phyloP scores from a whole-genome alignment of 176 grass and related monocot species.

The Oryza rufipogon region DNA sequence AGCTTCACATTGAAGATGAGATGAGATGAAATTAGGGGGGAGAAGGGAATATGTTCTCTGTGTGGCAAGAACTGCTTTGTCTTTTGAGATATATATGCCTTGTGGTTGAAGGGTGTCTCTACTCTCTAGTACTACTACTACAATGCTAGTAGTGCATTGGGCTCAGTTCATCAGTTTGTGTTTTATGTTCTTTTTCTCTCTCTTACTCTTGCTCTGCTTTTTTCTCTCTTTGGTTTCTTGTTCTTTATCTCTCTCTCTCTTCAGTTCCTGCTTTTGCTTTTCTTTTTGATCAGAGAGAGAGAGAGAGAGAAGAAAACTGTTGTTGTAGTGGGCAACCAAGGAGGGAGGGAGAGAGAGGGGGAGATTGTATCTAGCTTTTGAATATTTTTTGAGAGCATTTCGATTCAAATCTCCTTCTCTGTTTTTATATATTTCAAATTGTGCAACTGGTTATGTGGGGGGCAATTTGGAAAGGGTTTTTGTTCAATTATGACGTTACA shows the following conservation, averaged over 20 bases:
- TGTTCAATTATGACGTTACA: slow-evolving; percentile 23
- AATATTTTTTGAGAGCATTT: slow-evolving; percentile 17
- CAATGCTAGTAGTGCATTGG: background rate
- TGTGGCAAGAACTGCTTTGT: slow-evolving; percentile 40
- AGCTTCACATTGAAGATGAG: slow-evolving; percentile 70
- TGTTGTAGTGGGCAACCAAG: slow-evolving; percentile 52
- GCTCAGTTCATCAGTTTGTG: slow-evolving; percentile 22
- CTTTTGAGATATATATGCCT: slow-evolving; percentile 71
- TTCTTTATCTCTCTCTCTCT: background rate
- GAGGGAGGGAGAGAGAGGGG: background rate
- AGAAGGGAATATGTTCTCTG: slow-evolving; percentile 63
- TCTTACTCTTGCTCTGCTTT: slow-evolving; percentile 12
- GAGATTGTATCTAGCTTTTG: slow-evolving; percentile 17
- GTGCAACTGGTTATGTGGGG: background rate
- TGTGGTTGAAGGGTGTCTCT: slow-evolving; percentile 65
- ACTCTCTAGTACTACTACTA: no score
- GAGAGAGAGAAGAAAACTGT: slow-evolving; percentile 50
- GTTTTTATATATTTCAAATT: background rate
- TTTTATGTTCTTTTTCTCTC: slow-evolving; percentile 24
- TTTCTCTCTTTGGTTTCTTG: slow-evolving; percentile 22
- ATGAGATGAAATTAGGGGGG: background rate
- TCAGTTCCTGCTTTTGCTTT: slow-evolving; percentile 39
- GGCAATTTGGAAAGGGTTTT: background rate
- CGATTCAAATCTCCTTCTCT: background rate
- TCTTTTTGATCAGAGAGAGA: slow-evolving; percentile 35